Conservation (phyloP, 1,284 basidiomycete genomes). For the Phellinidium pouzarii region DNA sequence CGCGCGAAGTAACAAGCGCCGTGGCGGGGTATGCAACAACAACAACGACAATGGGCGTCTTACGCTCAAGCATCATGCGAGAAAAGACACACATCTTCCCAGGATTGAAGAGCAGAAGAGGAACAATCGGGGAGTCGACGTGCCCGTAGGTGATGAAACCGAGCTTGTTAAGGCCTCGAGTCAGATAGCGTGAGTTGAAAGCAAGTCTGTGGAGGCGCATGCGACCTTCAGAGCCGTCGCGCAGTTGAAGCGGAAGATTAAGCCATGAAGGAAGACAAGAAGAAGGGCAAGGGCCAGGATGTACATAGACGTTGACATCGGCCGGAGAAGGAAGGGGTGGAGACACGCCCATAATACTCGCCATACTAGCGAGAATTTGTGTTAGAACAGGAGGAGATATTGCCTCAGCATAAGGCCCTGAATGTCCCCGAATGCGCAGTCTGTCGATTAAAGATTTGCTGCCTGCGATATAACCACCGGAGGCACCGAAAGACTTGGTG, state of each 20-base stretch:
- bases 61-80: slow-evolving; percentile 79
- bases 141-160: slow-evolving; percentile 97
- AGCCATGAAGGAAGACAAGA: slow-evolving; percentile 66
- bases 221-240: slow-evolving; percentile 79
- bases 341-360: slow-evolving; percentile 90
- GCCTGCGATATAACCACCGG: slow-evolving; percentile 93
- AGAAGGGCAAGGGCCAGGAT: slow-evolving; percentile 62
- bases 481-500: slow-evolving; percentile 97
- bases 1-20: slow-evolving; percentile 83
- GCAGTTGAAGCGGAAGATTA: slow-evolving; percentile 57
- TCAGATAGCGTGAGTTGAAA: slow-evolving; percentile 94
- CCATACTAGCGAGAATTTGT: slow-evolving; percentile 91
- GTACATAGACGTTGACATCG: slow-evolving; percentile 28
- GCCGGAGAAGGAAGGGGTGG: slow-evolving; percentile 36
- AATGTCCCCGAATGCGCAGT: slow-evolving; percentile 78
- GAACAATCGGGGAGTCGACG: slow-evolving; percentile 89
- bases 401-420: slow-evolving; percentile 85
- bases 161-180: slow-evolving; percentile 80
- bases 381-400: slow-evolving; percentile 89
- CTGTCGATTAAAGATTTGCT: slow-evolving; percentile 75
- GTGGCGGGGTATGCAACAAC: slow-evolving; percentile 93
- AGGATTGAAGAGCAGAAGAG: slow-evolving; percentile 88
- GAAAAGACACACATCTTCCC: slow-evolving; percentile 90
- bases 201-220: slow-evolving; percentile 82
- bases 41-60: slow-evolving; percentile 81